Percentiles rank a stretch among this genome's conserved stretches.
These are phyloP conservation scores for Wickerhamiella allomyrinae DNA, from an alignment of 805 yeast species.

Conservation along the genomic window DNA sequence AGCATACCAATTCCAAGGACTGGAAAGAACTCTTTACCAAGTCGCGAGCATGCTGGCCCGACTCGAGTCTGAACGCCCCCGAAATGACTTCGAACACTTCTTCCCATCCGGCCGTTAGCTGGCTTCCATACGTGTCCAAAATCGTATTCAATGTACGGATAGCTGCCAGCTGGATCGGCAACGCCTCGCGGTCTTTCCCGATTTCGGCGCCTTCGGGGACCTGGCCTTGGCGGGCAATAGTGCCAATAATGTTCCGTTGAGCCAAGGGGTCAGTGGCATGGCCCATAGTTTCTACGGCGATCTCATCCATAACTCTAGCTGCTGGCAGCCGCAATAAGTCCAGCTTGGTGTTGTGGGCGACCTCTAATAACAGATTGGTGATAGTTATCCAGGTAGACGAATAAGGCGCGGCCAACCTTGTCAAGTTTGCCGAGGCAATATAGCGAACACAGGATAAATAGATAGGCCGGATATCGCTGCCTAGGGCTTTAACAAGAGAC, in stretches of 20 bases:
- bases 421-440: slow-evolving; percentile 37
- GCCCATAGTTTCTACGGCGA: slow-evolving; percentile 26
- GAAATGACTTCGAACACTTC: slow-evolving; percentile 44
- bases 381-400: slow-evolving; percentile 35
- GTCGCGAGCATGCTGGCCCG: slow-evolving; percentile 3
- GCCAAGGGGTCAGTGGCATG: slow-evolving; percentile 12
- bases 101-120: slow-evolving; percentile 55
- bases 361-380: slow-evolving; percentile 32
- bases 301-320: slow-evolving; percentile 37
- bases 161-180: slow-evolving; percentile 48
- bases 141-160: slow-evolving; percentile 53
- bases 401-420: slow-evolving; percentile 28
- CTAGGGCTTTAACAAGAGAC: slow-evolving; percentile 34
- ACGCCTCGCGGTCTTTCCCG: slow-evolving; percentile 36
- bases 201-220: slow-evolving; percentile 4
- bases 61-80: slow-evolving; percentile 18
- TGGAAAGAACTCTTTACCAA: slow-evolving; percentile 61
- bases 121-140: slow-evolving; percentile 64
- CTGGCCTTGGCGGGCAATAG: slow-evolving; percentile 1
- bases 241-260: not conserved
- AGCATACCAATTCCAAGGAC: slow-evolving; percentile 67
- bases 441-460: slow-evolving; percentile 33
- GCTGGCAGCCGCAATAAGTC: slow-evolving; percentile 33
- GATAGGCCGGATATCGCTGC: slow-evolving; percentile 1
- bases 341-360: slow-evolving; percentile 22